These are phyloP conservation scores for Coemansia interrupta DNA, from an alignment of 192 early-diverging fungal species.

Conservation along the genomic window DNA sequence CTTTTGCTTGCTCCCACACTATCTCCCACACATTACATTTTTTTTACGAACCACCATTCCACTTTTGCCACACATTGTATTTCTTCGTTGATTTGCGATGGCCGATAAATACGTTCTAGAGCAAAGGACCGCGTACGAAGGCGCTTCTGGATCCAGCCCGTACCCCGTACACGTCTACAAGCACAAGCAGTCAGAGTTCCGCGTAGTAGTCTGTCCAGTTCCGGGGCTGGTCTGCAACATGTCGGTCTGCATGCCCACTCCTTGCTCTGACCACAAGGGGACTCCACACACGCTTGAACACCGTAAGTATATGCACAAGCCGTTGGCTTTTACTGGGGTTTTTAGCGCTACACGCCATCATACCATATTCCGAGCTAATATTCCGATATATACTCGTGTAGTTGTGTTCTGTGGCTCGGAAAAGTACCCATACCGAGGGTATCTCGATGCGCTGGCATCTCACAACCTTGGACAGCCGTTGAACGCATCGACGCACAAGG, in stretches of 20 bases:
- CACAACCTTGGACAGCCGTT: constrained; percentile 71
- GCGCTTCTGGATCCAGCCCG: constrained; percentile 13
- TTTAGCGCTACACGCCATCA: too few relatives aligned
- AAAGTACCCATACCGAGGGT: constrained; percentile 66
- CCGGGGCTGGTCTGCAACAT: constrained; percentile 65
- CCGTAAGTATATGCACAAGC: constrained; percentile 31
- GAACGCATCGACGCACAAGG: constrained; percentile 61
- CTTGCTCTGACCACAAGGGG: constrained; percentile 65
- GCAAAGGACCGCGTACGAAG: constrained; percentile 31
- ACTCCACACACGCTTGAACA: constrained; percentile 81
- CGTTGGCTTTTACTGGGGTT: too few relatives aligned
- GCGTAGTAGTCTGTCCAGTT: constrained; percentile 64
- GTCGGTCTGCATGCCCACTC: constrained; percentile 71
- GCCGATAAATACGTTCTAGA: constrained; percentile 36
- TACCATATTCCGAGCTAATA: too few relatives aligned
- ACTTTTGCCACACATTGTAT: background rate
- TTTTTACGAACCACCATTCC: background rate
- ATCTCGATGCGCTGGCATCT: constrained; percentile 69
- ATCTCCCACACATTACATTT: too few relatives aligned
- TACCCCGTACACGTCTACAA: constrained; percentile 54
- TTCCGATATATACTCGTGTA: constrained; percentile 23
- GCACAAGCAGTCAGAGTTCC: constrained; percentile 53
- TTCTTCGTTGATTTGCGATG: constrained; percentile 9
- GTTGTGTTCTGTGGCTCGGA: constrained; percentile 83
- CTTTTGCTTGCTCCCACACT: too few relatives aligned